Evolutionary conservation across 2,329 filamentous ascomycete genomes (phyloP).

Genomic region (Canariomyces notabilis): DNA sequence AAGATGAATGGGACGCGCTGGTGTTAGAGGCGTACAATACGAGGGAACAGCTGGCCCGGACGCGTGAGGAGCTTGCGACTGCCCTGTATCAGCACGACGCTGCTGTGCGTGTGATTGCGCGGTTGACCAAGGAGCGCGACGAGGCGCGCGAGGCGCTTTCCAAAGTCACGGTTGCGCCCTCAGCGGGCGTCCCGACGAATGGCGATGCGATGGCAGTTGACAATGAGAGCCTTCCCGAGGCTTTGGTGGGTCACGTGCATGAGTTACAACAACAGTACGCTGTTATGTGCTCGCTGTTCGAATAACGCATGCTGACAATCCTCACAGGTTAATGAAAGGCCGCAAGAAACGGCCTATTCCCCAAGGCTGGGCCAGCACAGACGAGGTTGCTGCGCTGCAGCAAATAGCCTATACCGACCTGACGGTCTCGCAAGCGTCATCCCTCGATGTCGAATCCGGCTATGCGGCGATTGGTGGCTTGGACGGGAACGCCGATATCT

Average conservation of each 20-base stretch:
- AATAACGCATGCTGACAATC: slow-evolving; percentile 14
- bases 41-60: slow-evolving; percentile 82
- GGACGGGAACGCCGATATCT: slow-evolving; percentile 70
- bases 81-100: slow-evolving; percentile 97
- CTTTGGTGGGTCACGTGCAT: slow-evolving; percentile 68
- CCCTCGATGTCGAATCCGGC: slow-evolving; percentile 50
- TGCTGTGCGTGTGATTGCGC: slow-evolving; percentile 89
- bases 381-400: slow-evolving; percentile 56
- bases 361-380: slow-evolving; percentile 74
- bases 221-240: slow-evolving; percentile 67
- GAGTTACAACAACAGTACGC: slow-evolving; percentile 74
- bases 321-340: slow-evolving; percentile 71
- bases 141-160: slow-evolving; percentile 87
- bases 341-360: slow-evolving; percentile 87
- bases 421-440: slow-evolving; percentile 45
- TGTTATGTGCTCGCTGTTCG: background rate
- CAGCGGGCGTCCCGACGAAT: slow-evolving; percentile 45
- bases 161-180: slow-evolving; percentile 69
- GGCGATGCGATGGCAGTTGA: slow-evolving; percentile 95
- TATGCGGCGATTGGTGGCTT: slow-evolving; percentile 69
- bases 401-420: slow-evolving; percentile 42
- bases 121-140: slow-evolving; percentile 84
- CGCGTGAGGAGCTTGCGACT: slow-evolving; percentile 86
- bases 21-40: slow-evolving; percentile 88
- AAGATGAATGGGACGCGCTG: slow-evolving; percentile 96